Evolutionary conservation across 1,139 yeast genomes (phyloP).

Genomic region (Diutina catenulata): DNA sequence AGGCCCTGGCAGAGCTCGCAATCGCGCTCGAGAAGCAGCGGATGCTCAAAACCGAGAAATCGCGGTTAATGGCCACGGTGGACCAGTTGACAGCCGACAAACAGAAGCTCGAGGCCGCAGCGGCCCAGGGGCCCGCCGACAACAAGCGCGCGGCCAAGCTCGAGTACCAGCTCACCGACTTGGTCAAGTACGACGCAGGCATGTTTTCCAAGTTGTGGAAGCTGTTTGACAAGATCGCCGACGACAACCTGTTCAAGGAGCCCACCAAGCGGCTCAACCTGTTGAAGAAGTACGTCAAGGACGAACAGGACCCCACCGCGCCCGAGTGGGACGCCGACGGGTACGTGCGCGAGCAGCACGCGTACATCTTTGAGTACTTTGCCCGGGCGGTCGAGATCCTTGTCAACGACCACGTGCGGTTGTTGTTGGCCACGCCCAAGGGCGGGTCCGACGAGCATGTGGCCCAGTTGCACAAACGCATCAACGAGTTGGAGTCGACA

Average conservation of each 20-base stretch:
- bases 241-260: constrained; percentile 44
- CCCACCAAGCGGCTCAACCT: constrained; percentile 40
- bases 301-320: constrained; percentile 10
- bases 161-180: constrained; percentile 20
- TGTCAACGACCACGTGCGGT: constrained; percentile 41
- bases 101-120: constrained; percentile 19
- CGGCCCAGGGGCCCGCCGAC: constrained; percentile 21
- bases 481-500: constrained; percentile 18
- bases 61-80: constrained; percentile 27
- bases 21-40: constrained; percentile 37
- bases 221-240: constrained; percentile 44
- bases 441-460: constrained; percentile 8
- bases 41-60: constrained; percentile 36
- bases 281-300: constrained; percentile 12
- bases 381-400: constrained; percentile 48
- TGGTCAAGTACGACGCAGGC: constrained; percentile 24
- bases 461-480: constrained; percentile 18
- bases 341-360: constrained; percentile 33
- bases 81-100: constrained; percentile 30
- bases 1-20: constrained; percentile 26
- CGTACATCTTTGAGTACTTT: constrained; percentile 44
- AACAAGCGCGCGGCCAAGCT: constrained; percentile 9
- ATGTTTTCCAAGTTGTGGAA: constrained; percentile 32
- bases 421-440: constrained; percentile 20
- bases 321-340: constrained; percentile 14